Base-by-base conservation (phyloP, 345 rosid genomes). In the Camelina hispida region DNA sequence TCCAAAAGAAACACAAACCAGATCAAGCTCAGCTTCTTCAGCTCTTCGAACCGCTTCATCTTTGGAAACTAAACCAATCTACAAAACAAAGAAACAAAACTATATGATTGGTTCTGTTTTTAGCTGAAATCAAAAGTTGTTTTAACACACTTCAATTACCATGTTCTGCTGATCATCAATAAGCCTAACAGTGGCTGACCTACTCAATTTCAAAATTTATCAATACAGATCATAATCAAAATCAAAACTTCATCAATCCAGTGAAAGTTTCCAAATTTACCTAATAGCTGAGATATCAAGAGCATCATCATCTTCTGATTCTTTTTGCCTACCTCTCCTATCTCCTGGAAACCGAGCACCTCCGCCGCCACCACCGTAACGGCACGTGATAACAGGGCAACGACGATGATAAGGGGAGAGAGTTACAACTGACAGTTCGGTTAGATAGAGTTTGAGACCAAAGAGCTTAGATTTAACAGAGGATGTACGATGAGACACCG, bases 151-250 rank as follows among this genome's bases (percentile, higher is more conserved):
- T 28, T 28, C 28, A 79, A 81, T 18, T 75, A 94, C 98, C 97
- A 94, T 91, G 73, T 86, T 85, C 76, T 94, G 97, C 54, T 88
- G 69, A 30, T 78, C 82, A 73, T 90, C 95, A 73, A 94, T 90
- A 18, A 94, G 91, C 79, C 98, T 87, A 44, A 94, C 98, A 35
- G 85, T 77, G 67, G 79, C 74, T 42, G 98, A 90, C 87, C 97
- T 93, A 77, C 69, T 68, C 74, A 44, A 66, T 11, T n/a, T 28
- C 5, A 32, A 22, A 17, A 67, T 46, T 42, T 12, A 63, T 3
- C 53, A 73, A 61, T 34, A 46, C 55, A 35, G 0, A 57, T 58
- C 58, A 6, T 4, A 5, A 55, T 17, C 56, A 35, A 4, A 4
- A 48, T 15, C n/a, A 1, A 30, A 22, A n/a, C 0, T 50, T 28